phyloP scores from a whole-genome alignment of 768 basidiomycete species.

The Russula vinacea region DNA sequence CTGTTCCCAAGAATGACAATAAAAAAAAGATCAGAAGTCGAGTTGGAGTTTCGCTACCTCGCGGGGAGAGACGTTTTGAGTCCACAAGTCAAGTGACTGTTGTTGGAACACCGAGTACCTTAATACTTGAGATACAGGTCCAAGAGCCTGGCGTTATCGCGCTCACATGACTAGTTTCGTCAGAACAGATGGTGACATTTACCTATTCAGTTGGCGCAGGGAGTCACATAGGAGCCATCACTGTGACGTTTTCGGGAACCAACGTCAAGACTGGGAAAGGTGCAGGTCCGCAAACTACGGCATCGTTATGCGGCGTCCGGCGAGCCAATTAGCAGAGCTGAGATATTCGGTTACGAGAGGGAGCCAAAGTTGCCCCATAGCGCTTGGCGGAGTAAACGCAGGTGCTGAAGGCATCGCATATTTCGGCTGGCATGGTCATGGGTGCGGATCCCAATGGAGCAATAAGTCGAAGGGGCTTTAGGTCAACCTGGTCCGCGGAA shows the following conservation, averaged over 20 bases:
- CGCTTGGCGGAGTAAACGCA: not conserved
- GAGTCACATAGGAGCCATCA: slow-evolving; percentile 13
- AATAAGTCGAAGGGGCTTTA: not conserved
- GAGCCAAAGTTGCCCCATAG: not conserved
- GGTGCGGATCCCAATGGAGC: not conserved
- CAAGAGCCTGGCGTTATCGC: slow-evolving; percentile 13
- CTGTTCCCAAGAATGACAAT: not conserved
- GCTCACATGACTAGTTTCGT: slow-evolving; percentile 18
- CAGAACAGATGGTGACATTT: slow-evolving; percentile 25
- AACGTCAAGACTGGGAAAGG: slow-evolving; percentile 1
- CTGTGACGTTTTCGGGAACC: not conserved
- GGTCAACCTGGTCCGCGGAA: not conserved
- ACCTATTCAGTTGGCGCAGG: slow-evolving; percentile 20
- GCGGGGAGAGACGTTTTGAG: slow-evolving; percentile 5
- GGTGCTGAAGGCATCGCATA: not conserved
- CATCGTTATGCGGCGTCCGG: slow-evolving; percentile 17
- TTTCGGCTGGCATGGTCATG: not conserved
- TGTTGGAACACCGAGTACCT: slow-evolving; percentile 17
- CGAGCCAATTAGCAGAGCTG: slow-evolving; percentile 5
- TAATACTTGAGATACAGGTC: slow-evolving; percentile 19
- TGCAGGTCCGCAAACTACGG: slow-evolving; percentile 11
- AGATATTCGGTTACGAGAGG: not conserved
- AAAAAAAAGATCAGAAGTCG: slow-evolving; percentile 17
- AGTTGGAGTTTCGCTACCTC: slow-evolving; percentile 9
- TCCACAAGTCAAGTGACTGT: slow-evolving; percentile 24